A percentile compares a stretch with the other conserved stretches of the same genome.
These are phyloP conservation scores for Metarhizium sp. DNA, from an alignment of 2,329 filamentous ascomycete species.

Conservation along the genomic window DNA sequence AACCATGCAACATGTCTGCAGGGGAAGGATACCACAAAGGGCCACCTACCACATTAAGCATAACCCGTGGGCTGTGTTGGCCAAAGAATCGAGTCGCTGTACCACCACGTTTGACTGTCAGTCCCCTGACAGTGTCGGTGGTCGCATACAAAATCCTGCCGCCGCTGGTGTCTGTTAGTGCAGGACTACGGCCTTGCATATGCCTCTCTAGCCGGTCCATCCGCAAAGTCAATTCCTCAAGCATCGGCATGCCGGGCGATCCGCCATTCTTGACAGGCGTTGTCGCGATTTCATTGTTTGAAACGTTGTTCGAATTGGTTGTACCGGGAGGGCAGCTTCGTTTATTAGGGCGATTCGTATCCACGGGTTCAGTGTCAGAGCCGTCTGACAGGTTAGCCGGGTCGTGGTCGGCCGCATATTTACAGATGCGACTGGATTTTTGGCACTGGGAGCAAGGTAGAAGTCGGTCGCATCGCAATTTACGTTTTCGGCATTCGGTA, in stretches of 20 bases:
- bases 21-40: background rate
- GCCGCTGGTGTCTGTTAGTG: conserved; percentile 25
- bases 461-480: conserved; percentile 46
- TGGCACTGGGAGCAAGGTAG: conserved; percentile 49
- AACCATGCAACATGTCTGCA: background rate
- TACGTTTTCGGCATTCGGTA: conserved; percentile 47
- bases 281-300: conserved; percentile 15
- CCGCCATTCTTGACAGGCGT: conserved; percentile 24
- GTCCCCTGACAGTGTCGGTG: conserved; percentile 36
- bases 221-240: conserved; percentile 39
- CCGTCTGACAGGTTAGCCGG: conserved; percentile 37
- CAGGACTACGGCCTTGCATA: conserved; percentile 32
- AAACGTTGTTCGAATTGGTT: conserved; percentile 10
- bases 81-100: conserved; percentile 42
- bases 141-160: conserved; percentile 24
- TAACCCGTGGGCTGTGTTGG: conserved; percentile 41
- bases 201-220: conserved; percentile 46
- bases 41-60: conserved; percentile 41
- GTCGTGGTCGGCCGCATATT: conserved; percentile 41
- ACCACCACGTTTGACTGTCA: conserved; percentile 39
- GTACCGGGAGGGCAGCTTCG: conserved; percentile 24
- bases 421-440: conserved; percentile 44
- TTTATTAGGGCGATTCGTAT: conserved; percentile 26
- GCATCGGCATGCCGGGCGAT: conserved; percentile 19
- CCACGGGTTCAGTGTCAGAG: conserved; percentile 31